Percentiles rank a stretch among this genome's conserved stretches.
phyloP scores from a whole-genome alignment of 805 yeast genomes.

The Metschnikowia vanudenii region DNA sequence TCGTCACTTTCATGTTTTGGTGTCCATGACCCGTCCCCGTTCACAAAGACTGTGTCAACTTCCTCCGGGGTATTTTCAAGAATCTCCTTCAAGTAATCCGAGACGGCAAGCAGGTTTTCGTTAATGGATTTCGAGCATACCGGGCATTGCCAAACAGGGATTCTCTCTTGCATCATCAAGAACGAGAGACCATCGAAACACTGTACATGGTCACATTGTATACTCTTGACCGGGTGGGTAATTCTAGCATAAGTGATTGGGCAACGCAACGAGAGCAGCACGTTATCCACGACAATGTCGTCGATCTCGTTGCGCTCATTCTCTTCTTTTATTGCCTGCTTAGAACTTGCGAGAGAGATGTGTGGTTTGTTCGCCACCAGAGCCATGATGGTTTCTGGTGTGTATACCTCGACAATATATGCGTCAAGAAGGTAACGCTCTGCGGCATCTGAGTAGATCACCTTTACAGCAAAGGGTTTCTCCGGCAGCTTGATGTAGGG shows the following conservation, averaged over 20 bases:
- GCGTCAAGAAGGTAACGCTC: conserved; percentile 51
- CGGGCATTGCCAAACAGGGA: conserved; percentile 88
- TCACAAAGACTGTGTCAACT: conserved; percentile 64
- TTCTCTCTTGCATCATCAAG: conserved; percentile 70
- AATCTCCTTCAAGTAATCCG: conserved; percentile 70
- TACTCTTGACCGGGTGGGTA: conserved; percentile 67
- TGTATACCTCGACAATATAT: conserved; percentile 51
- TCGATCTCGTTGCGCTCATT: conserved; percentile 55
- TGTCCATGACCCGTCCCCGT: conserved; percentile 74
- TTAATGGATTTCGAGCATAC: conserved; percentile 59
- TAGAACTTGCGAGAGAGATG: conserved; percentile 51
- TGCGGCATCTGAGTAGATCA: conserved; percentile 59
- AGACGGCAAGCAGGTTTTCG: conserved; percentile 61
- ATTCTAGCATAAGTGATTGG: conserved; percentile 76
- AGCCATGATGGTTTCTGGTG: conserved; percentile 24
- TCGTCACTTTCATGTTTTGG: conserved; percentile 24
- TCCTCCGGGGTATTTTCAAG: conserved; percentile 51
- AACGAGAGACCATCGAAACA: conserved; percentile 84
- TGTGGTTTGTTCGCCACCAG: conserved; percentile 40
- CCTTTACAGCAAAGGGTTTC: conserved; percentile 38
- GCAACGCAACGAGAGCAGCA: conserved; percentile 67
- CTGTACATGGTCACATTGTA: conserved; percentile 73
- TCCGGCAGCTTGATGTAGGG: conserved; percentile 31
- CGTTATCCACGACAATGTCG: conserved; percentile 64
- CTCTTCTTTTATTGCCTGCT: conserved; percentile 41